A percentile compares a stretch with the other conserved stretches of the same genome.
Conservation (phyloP, 192 early-diverging fungal genomes). For the Umbelopsis ramanniana region DNA sequence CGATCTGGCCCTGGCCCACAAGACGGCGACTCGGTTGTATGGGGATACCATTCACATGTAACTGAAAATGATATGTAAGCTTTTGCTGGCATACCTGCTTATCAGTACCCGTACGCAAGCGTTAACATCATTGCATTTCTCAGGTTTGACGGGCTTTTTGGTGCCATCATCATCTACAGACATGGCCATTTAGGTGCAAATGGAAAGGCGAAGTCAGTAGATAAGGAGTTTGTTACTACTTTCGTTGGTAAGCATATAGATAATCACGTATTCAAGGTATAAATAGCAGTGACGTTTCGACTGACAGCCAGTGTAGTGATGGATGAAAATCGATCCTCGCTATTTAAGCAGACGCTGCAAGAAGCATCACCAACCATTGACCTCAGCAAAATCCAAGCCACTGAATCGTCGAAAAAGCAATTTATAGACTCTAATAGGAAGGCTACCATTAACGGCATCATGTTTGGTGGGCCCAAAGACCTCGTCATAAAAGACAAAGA, state of each 20-base stretch:
- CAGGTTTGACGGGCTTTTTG: constrained; percentile 39
- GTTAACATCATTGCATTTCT: neutral
- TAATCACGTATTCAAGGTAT: no score
- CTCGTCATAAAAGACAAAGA: constrained; percentile 2
- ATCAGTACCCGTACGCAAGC: neutral
- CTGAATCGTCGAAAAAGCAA: neutral
- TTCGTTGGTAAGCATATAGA: constrained; percentile 27
- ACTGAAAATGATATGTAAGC: constrained; percentile 38
- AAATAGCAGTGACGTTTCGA: neutral
- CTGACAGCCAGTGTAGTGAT: neutral
- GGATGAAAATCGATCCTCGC: constrained; percentile 37
- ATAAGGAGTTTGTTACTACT: constrained; percentile 32
- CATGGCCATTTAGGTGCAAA: constrained; percentile 18
- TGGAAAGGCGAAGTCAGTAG: neutral
- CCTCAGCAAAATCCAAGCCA: neutral
- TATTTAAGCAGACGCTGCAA: constrained; percentile 23
- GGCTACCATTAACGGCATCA: constrained; percentile 30
- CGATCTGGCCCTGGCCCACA: constrained; percentile 40
- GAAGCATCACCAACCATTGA: neutral
- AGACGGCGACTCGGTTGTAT: constrained; percentile 38
- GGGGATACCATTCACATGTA: constrained; percentile 44
- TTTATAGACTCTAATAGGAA: constrained; percentile 27
- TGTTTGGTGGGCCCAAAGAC: constrained; percentile 9
- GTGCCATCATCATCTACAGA: constrained; percentile 36
- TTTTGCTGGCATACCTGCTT: neutral